A percentile compares a stretch with the other conserved stretches of the same genome.
phyloP scores from a whole-genome alignment of 441 rosid species.

The Jatropha podagrica region DNA sequence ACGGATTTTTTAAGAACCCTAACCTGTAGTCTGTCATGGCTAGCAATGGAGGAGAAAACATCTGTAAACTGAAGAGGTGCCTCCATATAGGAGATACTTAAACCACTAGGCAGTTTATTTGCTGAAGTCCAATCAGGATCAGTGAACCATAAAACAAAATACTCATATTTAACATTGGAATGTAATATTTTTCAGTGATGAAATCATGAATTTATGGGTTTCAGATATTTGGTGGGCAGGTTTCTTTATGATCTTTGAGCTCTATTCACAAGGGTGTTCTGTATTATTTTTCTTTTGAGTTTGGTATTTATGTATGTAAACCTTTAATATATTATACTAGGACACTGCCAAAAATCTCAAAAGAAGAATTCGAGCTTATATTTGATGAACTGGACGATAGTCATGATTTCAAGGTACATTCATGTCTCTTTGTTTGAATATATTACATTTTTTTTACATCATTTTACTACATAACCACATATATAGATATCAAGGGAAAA shows the following conservation, averaged over 20 bases:
- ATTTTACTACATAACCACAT: not conserved
- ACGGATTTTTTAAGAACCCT: constrained; percentile 8
- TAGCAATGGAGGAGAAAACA: not conserved
- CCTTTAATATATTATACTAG: constrained; percentile 36
- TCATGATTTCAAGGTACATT: constrained; percentile 84
- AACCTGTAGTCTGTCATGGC: not conserved
- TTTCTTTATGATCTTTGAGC: not conserved
- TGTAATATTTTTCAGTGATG: not conserved
- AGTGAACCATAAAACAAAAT: not conserved
- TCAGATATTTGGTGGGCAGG: constrained; percentile 8
- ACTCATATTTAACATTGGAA: not conserved
- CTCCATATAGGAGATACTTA: not conserved
- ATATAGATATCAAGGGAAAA: not conserved
- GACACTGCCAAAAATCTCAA: constrained; percentile 84
- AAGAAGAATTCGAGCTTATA: constrained; percentile 83
- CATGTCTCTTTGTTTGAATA: constrained; percentile 9
- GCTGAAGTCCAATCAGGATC: not conserved
- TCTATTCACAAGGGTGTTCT: constrained; percentile 7
- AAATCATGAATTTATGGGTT: constrained; percentile 8
- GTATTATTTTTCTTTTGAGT: constrained; percentile 14
- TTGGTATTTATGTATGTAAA: constrained; percentile 12
- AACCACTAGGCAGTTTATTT: not conserved
- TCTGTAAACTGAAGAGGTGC: not conserved
- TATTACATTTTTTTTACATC: not conserved
- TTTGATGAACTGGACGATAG: constrained; percentile 92